Conservation (phyloP, 768 basidiomycete species). For the Panaeolus papilionaceus region DNA sequence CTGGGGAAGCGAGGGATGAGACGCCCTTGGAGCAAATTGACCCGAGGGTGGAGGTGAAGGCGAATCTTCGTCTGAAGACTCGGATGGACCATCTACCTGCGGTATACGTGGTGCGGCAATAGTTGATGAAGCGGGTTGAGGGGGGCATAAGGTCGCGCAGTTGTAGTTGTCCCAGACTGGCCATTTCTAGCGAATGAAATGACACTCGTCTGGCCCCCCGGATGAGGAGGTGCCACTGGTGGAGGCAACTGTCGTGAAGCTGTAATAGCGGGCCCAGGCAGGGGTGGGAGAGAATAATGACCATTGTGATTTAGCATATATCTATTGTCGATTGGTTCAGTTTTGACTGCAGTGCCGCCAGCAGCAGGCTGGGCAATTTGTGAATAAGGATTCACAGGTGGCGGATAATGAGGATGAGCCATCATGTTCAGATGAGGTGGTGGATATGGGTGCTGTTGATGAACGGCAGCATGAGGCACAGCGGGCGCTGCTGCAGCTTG, state of each 20-base stretch:
- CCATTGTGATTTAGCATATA: conserved; percentile 62
- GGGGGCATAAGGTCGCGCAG: conserved; percentile 34
- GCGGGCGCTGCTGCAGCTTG: conserved; percentile 42
- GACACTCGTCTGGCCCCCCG: conserved; percentile 64
- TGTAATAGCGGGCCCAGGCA: conserved; percentile 71
- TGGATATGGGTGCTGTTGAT: conserved; percentile 59
- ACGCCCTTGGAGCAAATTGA: conserved; percentile 69
- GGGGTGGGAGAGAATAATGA: conserved; percentile 62
- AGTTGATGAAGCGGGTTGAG: conserved; percentile 24
- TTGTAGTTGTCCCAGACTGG: conserved; percentile 35
- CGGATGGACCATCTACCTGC: conserved; percentile 83
- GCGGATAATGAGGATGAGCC: conserved; percentile 60
- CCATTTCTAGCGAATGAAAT: conserved; percentile 55
- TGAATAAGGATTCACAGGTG: conserved; percentile 58
- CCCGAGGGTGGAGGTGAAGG: conserved; percentile 72
- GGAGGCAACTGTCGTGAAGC: conserved; percentile 51
- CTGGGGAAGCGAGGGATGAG: conserved; percentile 82
- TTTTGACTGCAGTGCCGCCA: conserved; percentile 61
- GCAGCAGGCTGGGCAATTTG: conserved; percentile 45
- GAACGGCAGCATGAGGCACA: conserved; percentile 41
- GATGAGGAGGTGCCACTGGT: conserved; percentile 48
- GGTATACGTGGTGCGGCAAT: conserved; percentile 58
- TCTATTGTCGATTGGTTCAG: conserved; percentile 74
- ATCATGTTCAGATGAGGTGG: conserved; percentile 70
- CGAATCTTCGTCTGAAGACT: conserved; percentile 68